Percentiles rank a stretch among this genome's conserved stretches.
These are phyloP conservation scores for Flaveria bidentis DNA, from an alignment of 129 eudicot genomes.

Conservation along the genomic window DNA sequence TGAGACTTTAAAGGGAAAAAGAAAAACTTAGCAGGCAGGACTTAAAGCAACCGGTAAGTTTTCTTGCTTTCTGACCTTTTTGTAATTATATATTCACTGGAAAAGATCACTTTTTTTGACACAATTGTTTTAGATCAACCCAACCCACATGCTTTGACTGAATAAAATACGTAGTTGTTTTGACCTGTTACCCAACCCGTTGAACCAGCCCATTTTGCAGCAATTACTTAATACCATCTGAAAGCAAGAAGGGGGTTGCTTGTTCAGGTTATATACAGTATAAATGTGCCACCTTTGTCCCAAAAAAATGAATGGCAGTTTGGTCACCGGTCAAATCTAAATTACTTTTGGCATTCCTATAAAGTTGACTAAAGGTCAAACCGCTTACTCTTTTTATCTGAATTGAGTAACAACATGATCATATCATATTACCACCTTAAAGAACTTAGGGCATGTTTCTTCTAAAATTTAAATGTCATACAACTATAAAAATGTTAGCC, in stretches of 20 bases:
- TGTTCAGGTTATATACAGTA: no score
- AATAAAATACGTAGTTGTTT: not conserved
- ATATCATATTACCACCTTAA: not conserved
- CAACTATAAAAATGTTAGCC: not conserved
- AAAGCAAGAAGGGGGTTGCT: no score
- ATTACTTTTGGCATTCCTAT: no score
- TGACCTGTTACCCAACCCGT: not conserved
- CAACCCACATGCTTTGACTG: not conserved
- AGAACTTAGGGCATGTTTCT: conserved; percentile 15
- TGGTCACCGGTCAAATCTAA: no score
- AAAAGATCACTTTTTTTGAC: not conserved
- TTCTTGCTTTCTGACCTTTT: not conserved
- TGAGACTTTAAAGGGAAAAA: no score
- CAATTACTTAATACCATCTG: not conserved
- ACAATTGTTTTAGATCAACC: not conserved
- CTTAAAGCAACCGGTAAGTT: no score
- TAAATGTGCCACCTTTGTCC: no score
- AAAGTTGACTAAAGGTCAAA: no score
- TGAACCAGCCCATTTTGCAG: not conserved
- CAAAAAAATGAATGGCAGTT: no score
- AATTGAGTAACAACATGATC: no score
- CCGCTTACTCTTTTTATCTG: no score
- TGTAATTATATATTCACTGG: not conserved
- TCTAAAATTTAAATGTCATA: not conserved
- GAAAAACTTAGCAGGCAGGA: no score